phyloP scores from a whole-genome alignment of 192 early-diverging fungal genomes.

The Backusella liffmaniae region DNA sequence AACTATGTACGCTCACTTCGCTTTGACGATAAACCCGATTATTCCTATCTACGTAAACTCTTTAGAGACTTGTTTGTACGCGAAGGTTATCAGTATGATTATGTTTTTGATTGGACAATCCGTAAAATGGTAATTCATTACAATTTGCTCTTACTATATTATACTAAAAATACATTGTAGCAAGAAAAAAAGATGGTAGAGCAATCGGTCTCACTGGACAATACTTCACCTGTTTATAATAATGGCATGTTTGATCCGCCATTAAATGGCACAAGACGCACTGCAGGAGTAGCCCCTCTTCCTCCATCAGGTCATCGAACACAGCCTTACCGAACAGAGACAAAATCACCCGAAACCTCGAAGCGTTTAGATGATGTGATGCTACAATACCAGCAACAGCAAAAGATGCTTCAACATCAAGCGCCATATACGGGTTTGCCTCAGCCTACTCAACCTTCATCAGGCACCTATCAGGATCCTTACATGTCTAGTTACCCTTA shows the following conservation, averaged over 20 bases:
- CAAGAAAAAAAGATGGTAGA: constrained; percentile 30
- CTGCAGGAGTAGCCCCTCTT: constrained; percentile 10
- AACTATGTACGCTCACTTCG: constrained; percentile 85
- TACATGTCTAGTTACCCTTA: constrained; percentile 20
- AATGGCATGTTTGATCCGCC: constrained; percentile 5
- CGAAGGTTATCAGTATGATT: constrained; percentile 83
- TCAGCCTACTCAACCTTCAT: not conserved
- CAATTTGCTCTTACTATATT: not conserved
- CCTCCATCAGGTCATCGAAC: constrained; percentile 17
- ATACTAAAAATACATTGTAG: constrained; percentile 13
- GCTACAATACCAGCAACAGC: constrained; percentile 39
- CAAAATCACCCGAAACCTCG: constrained; percentile 31
- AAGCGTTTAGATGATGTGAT: constrained; percentile 38
- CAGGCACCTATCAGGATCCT: not conserved
- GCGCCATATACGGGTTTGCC: not conserved
- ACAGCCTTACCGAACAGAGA: constrained; percentile 28
- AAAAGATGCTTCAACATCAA: constrained; percentile 33
- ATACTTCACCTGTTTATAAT: not conserved
- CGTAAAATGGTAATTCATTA: constrained; percentile 52
- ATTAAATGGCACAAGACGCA: not conserved
- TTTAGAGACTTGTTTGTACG: constrained; percentile 86
- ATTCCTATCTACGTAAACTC: constrained; percentile 83
- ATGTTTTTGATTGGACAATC: constrained; percentile 91
- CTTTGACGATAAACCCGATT: constrained; percentile 90
- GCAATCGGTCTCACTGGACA: not conserved